A percentile compares a stretch with the other conserved stretches of the same genome.
These are phyloP conservation scores for Neostapfia colusana DNA, from an alignment of 176 grass and related monocot species.

Conservation along the genomic window DNA sequence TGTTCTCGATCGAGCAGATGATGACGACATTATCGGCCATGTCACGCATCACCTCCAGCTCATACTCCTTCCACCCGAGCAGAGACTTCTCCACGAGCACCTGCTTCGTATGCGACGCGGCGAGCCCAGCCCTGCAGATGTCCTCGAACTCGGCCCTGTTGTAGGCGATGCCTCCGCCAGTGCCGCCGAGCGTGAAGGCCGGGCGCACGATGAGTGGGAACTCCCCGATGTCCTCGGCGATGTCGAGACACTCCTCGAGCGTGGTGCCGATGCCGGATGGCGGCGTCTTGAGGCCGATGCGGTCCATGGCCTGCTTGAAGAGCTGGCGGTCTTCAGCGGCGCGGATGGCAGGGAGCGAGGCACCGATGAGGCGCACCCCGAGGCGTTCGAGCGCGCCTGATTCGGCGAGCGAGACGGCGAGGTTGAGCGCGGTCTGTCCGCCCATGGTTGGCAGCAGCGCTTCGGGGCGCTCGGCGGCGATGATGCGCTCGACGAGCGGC, in stretches of 20 bases:
- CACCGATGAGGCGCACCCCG: constrained; percentile 79
- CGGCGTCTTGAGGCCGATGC: constrained; percentile 89
- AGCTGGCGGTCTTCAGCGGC: constrained; percentile 87
- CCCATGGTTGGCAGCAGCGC: constrained; percentile 96
- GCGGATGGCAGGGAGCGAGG: constrained; percentile 76
- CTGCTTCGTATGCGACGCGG: constrained; percentile 72
- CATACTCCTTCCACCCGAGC: constrained; percentile 99
- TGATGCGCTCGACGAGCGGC: constrained; percentile 73
- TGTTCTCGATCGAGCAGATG: constrained; percentile 99
- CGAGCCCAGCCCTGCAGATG: constrained; percentile 75
- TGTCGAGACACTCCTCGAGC: constrained; percentile 74
- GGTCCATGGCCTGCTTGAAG: constrained; percentile 92
- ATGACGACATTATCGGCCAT: constrained; percentile 95
- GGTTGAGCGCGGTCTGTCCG: constrained; percentile 95
- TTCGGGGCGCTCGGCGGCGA: constrained; percentile 76
- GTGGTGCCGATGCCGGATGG: constrained; percentile 88
- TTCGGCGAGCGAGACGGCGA: constrained; percentile 79
- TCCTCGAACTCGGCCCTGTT: constrained; percentile 86
- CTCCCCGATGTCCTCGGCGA: constrained; percentile 69
- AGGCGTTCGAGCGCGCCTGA: constrained; percentile 70
- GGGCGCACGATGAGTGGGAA: constrained; percentile 91
- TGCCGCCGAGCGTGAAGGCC: constrained; percentile 90
- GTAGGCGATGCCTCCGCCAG: constrained; percentile 90
- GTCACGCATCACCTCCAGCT: constrained; percentile 97
- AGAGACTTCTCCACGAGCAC: constrained; percentile 95